A percentile compares a stretch with the other conserved stretches of the same genome.
These are phyloP conservation scores for Aspergillus sparsus DNA, from an alignment of 495 filamentous ascomycete species.

Conservation along the genomic window DNA sequence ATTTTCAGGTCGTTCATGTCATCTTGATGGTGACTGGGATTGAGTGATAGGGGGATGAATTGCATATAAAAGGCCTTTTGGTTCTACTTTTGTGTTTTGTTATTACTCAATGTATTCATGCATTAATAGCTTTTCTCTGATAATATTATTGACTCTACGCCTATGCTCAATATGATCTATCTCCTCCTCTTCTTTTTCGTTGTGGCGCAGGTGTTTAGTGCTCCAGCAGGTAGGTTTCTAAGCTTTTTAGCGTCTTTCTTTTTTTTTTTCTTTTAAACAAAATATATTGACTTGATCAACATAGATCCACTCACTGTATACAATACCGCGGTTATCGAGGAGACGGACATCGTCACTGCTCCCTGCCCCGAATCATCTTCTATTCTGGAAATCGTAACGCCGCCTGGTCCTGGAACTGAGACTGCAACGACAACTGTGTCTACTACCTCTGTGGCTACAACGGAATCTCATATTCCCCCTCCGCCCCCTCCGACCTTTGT, in stretches of 20 bases:
- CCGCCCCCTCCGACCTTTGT: neutral
- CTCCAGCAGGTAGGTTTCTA: neutral
- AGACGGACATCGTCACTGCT: neutral
- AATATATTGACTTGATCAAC: neutral
- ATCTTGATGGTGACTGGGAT: too few relatives aligned
- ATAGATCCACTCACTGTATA: neutral
- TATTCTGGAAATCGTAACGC: neutral
- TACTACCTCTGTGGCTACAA: neutral
- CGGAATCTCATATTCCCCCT: neutral
- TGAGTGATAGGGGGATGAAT: neutral
- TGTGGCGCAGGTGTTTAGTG: neutral
- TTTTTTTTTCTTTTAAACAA: neutral
- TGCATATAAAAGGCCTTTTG: neutral
- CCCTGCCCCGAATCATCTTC: neutral
- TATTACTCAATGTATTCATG: neutral
- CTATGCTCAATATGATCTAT: neutral
- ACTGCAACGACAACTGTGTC: too few relatives aligned
- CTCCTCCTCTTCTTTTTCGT: neutral
- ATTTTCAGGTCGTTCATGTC: too few relatives aligned
- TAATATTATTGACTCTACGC: neutral
- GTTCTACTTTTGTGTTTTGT: neutral
- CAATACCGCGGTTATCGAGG: neutral
- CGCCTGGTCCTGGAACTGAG: too few relatives aligned
- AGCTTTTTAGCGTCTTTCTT: neutral
- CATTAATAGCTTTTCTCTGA: neutral